Conservation (phyloP, 2,329 filamentous ascomycete species). For the Blastomyces parvus region DNA sequence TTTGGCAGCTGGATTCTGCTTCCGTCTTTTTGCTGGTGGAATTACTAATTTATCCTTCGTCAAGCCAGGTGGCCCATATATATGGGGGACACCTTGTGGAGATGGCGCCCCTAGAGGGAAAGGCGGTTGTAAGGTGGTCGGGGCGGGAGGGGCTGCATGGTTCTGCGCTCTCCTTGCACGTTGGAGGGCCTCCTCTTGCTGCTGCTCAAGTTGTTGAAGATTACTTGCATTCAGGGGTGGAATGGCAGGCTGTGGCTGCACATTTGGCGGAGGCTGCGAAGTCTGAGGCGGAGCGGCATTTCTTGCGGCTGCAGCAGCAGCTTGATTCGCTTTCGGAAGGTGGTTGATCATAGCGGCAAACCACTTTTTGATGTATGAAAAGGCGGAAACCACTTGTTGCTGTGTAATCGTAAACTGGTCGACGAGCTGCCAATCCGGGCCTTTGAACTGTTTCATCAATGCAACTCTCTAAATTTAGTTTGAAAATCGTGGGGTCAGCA, state of each 20-base stretch:
- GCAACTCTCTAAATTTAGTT: slow-evolving; percentile 29
- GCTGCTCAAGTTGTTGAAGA: slow-evolving; percentile 38
- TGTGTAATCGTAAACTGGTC: slow-evolving; percentile 38
- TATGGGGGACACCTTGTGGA: slow-evolving; percentile 49
- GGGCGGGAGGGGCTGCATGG: slow-evolving; percentile 38
- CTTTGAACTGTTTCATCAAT: slow-evolving; percentile 39
- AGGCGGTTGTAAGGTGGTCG: slow-evolving; percentile 44
- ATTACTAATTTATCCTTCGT: slow-evolving; percentile 50
- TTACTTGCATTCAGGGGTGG: slow-evolving; percentile 38
- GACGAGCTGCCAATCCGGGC: slow-evolving; percentile 33
- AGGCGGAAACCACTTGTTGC: slow-evolving; percentile 30
- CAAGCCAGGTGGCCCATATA: slow-evolving; percentile 44
- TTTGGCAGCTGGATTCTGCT: slow-evolving; percentile 37
- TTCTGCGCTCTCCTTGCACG: slow-evolving; percentile 31
- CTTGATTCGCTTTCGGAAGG: slow-evolving; percentile 16
- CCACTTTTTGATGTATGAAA: slow-evolving; percentile 33
- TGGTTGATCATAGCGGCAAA: slow-evolving; percentile 33
- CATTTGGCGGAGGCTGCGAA: slow-evolving; percentile 23
- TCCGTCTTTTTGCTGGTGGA: slow-evolving; percentile 49
- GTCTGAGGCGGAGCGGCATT: slow-evolving; percentile 7
- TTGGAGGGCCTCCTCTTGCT: slow-evolving; percentile 38
- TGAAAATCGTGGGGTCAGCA: not conserved
- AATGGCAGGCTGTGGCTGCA: slow-evolving; percentile 23
- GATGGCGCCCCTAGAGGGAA: slow-evolving; percentile 43
- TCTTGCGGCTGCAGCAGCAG: slow-evolving; percentile 8